Conservation (phyloP, 2,329 filamentous ascomycete genomes). For the Dissoconium aciculare region DNA sequence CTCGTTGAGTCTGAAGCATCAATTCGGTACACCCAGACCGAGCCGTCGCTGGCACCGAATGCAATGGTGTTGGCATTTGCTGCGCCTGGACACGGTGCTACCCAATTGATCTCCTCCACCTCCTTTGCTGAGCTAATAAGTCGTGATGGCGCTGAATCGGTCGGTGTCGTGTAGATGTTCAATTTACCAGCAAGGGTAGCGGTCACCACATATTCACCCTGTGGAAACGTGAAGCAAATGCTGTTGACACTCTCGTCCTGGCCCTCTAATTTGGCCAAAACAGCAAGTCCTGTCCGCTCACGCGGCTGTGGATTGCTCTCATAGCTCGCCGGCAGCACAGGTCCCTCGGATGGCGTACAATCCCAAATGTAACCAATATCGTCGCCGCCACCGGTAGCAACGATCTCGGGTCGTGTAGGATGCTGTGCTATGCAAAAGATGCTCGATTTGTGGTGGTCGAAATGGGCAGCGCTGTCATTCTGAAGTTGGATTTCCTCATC, state of each 20-base stretch:
- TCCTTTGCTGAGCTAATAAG: conserved; percentile 70
- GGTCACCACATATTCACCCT: conserved; percentile 71
- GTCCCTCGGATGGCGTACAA: conserved; percentile 44
- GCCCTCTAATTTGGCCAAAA: conserved; percentile 65
- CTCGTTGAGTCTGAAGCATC: conserved; percentile 46
- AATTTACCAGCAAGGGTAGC: conserved; percentile 78
- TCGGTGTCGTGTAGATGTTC: conserved; percentile 35
- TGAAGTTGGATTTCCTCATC: conserved; percentile 65
- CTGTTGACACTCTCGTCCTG: conserved; percentile 86
- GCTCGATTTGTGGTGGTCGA: conserved; percentile 77
- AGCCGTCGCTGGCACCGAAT: conserved; percentile 76
- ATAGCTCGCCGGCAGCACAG: conserved; percentile 63
- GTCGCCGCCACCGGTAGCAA: conserved; percentile 76
- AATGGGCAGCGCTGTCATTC: conserved; percentile 88
- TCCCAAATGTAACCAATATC: conserved; percentile 83
- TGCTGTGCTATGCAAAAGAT: conserved; percentile 94
- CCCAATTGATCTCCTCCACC: conserved; percentile 91
- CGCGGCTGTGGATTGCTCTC: conserved; percentile 48
- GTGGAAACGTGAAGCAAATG: conserved; percentile 67
- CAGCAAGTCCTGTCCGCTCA: conserved; percentile 44
- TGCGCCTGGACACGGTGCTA: conserved; percentile 57
- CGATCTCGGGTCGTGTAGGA: conserved; percentile 57
- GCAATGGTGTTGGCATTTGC: conserved; percentile 67
- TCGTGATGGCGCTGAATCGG: conserved; percentile 20
- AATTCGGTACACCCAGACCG: conserved; percentile 90